Evolutionary conservation across 2,329 filamentous ascomycete genomes (phyloP).

Genomic region (Sporothrix dimorphospora): DNA sequence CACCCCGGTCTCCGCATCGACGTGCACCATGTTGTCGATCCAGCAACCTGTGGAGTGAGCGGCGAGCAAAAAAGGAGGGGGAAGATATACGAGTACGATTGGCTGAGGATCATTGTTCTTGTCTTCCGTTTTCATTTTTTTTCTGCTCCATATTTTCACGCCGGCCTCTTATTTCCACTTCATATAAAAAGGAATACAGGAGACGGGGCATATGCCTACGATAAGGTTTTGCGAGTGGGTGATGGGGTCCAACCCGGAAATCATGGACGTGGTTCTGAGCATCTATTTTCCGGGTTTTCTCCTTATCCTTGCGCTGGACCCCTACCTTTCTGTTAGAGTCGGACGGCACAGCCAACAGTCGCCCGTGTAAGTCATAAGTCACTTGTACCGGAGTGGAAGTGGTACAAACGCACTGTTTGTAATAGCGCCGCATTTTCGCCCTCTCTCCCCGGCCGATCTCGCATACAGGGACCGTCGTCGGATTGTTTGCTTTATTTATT

Average conservation of each 20-base stretch:
- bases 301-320: not conserved
- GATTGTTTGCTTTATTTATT: not conserved
- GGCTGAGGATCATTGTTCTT: not conserved
- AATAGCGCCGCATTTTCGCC: not conserved
- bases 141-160: not conserved
- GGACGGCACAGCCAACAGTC: not conserved
- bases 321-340: not conserved
- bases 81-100: not conserved
- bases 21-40: not conserved
- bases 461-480: not conserved
- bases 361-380: not conserved
- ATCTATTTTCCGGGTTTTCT: not conserved
- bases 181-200: not conserved
- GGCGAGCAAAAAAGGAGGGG: not conserved
- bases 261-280: not conserved
- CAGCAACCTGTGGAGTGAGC: not conserved
- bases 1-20: constrained; percentile 12
- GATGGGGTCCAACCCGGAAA: constrained; percentile 2
- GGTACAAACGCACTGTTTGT: not conserved
- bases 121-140: not conserved
- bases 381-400: not conserved
- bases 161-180: not conserved
- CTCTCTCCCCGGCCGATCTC: not conserved
- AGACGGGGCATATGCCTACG: not conserved
- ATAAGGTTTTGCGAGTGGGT: not conserved